Conservation (phyloP, 768 basidiomycete species). For the Lentinula aciculospora region DNA sequence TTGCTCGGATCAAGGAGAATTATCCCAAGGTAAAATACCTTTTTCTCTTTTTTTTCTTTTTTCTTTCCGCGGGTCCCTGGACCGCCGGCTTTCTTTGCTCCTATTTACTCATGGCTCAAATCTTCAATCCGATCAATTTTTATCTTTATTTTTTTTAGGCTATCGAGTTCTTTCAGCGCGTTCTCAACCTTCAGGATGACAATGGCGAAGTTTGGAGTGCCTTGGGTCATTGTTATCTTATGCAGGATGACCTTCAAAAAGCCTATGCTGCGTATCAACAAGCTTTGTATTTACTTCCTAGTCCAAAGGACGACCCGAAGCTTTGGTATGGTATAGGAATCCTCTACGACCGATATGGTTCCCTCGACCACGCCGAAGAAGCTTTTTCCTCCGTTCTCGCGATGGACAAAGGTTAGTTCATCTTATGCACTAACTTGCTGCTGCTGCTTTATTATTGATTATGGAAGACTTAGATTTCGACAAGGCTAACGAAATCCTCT, state of each 20-base stretch:
- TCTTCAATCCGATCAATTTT: slow-evolving; percentile 20
- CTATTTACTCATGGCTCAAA: slow-evolving; percentile 17
- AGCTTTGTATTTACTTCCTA: slow-evolving; percentile 90
- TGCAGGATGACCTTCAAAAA: slow-evolving; percentile 99
- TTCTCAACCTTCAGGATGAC: slow-evolving; percentile 84
- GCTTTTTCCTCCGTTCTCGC: slow-evolving; percentile 93
- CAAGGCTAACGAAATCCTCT: slow-evolving; percentile 97
- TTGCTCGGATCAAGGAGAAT: slow-evolving; percentile 96
- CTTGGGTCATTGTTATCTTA: slow-evolving; percentile 94
- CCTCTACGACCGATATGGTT: slow-evolving; percentile 97
- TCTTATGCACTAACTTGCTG: slow-evolving; percentile 8
- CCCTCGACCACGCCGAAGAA: slow-evolving; percentile 97
- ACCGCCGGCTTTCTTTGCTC: slow-evolving; percentile 21
- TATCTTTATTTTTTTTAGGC: slow-evolving; percentile 53
- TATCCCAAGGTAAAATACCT: slow-evolving; percentile 91
- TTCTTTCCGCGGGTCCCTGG: slow-evolving; percentile 17
- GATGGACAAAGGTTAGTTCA: slow-evolving; percentile 87
- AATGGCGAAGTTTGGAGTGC: slow-evolving; percentile 99
- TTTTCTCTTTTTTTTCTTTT: too few relatives aligned
- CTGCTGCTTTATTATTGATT: slow-evolving; percentile 16
- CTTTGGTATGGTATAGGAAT: slow-evolving; percentile 99
- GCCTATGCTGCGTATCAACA: slow-evolving; percentile 99
- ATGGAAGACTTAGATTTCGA: slow-evolving; percentile 75
- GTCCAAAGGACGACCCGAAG: slow-evolving; percentile 98
- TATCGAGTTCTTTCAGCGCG: slow-evolving; percentile 94